phyloP scores from a whole-genome alignment of 441 rosid genomes.

The Euphorbia corollata region DNA sequence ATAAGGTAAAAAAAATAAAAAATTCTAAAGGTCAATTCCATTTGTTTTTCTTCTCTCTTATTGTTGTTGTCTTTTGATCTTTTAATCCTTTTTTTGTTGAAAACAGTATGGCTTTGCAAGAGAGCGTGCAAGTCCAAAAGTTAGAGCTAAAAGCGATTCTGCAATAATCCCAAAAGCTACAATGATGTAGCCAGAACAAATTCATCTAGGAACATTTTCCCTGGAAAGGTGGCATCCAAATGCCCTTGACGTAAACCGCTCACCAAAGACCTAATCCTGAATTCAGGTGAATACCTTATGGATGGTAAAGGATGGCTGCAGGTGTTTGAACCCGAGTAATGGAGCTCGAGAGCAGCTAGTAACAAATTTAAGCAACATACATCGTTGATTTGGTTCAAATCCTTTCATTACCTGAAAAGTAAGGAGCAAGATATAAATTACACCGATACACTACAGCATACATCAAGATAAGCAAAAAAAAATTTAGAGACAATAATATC shows the following conservation, averaged over 20 bases:
- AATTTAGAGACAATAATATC: background rate
- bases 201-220: background rate
- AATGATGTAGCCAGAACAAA: background rate
- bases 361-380: conserved; percentile 93
- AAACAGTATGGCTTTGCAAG: background rate
- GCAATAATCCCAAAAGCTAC: conserved; percentile 8
- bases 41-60: background rate
- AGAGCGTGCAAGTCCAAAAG: conserved; percentile 2
- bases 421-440: background rate
- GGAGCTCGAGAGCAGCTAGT: conserved; percentile 99
- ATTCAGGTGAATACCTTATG: conserved; percentile 57
- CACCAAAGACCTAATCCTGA: background rate
- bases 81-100: background rate
- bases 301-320: conserved; percentile 90
- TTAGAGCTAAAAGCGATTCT: background rate
- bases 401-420: conserved; percentile 66
- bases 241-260: background rate
- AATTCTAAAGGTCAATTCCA: conserved; percentile 20
- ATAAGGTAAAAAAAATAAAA: conserved; percentile 25
- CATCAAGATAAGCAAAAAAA: background rate
- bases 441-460: conserved; percentile 5
- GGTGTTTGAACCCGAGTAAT: conserved; percentile 87
- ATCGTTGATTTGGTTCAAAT: conserved; percentile 82
- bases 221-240: background rate
- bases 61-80: background rate